A percentile compares a stretch with the other conserved stretches of the same genome.
Conservation (phyloP, 164 flowering plant species). For the Umbilicus rupestris region DNA sequence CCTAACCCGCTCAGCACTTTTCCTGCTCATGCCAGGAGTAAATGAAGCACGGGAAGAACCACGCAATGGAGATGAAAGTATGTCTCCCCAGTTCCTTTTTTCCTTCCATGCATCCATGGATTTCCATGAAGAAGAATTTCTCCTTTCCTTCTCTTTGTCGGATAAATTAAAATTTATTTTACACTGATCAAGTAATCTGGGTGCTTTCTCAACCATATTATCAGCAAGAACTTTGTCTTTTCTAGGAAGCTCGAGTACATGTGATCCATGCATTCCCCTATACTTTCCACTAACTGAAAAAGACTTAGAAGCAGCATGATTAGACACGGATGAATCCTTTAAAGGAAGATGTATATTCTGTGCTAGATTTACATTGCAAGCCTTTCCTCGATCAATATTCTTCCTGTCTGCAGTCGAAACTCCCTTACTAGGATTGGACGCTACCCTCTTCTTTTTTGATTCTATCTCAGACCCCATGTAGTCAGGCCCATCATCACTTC, state of each 20-base stretch:
- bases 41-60: conserved; percentile 64
- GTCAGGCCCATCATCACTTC: conserved; percentile 17
- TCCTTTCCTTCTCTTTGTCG: conserved; percentile 69
- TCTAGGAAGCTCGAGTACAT: conserved; percentile 33
- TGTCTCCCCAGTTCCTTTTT: conserved; percentile 89
- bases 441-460: conserved; percentile 31
- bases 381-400: conserved; percentile 31
- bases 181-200: conserved; percentile 28
- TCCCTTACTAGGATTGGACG: conserved; percentile 23
- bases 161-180: conserved; percentile 26
- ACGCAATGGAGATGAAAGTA: conserved; percentile 65
- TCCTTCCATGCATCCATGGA: conserved; percentile 95
- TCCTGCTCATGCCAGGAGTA: conserved; percentile 77
- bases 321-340: conserved; percentile 21
- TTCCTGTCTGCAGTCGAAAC: conserved; percentile 27
- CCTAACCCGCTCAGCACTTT: conserved; percentile 72
- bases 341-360: conserved; percentile 18
- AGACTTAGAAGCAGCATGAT: conserved; percentile 21
- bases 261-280: conserved; percentile 33
- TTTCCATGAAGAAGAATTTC: conserved; percentile 40
- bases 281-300: conserved; percentile 28
- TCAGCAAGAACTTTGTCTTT: conserved; percentile 37
- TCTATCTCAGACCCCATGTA: conserved; percentile 23
- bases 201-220: conserved; percentile 29
- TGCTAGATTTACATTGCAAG: conserved; percentile 18